Evolutionary conservation across 495 filamentous ascomycete genomes (phyloP), one percentile per base, ranked within the genome.

Genomic region (Beverwykella pulmonaria): DNA sequence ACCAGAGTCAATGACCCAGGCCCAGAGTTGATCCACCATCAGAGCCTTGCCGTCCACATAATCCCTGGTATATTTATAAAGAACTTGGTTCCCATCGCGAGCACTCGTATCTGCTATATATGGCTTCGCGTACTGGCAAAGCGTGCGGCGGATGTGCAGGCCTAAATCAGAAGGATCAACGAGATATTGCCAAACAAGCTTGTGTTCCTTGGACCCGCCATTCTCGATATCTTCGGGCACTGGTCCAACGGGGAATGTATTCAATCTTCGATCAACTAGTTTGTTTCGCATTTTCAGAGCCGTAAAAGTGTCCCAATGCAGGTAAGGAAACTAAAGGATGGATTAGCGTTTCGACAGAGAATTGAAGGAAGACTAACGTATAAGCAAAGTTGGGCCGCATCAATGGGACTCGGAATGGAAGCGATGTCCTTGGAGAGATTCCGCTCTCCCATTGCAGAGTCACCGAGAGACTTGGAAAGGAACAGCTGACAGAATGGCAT

Each of bases 21-120:
- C 59, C 61, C 61, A 64, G 7, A 64, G 53, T 34, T 64, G 61
- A 58, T 64, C 61, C 3, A 64, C 50, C 34, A 64, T 64, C 1
- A 64, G 25, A 22, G 57, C 53, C 36, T 64, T 64, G 1, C 19
- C 30, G 9, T 64, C 61, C 10, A 44, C 44, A 39, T 29, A 20
- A 15, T 1, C 47, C 15, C 23, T 62, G 23, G 46, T 62, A 19
- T 53, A 56, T 47, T 64, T 64, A 25, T 64, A 64, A 10, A 64
- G n/a, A 39, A 64, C 52, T 56, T 64, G 61, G 36, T 64, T 53
- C 22, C 52, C 19, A 22, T 64, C 61, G 6, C 61, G 61, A 32
- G 15, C 36, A 19, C 27, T 23, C 1, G 30, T 57, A 19, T 56
- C 25, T 17, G 26, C 49, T 3, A 64, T 50, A 29, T 46, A 22